phyloP scores from a whole-genome alignment of 768 basidiomycete genomes.

The Calocera cornea region DNA sequence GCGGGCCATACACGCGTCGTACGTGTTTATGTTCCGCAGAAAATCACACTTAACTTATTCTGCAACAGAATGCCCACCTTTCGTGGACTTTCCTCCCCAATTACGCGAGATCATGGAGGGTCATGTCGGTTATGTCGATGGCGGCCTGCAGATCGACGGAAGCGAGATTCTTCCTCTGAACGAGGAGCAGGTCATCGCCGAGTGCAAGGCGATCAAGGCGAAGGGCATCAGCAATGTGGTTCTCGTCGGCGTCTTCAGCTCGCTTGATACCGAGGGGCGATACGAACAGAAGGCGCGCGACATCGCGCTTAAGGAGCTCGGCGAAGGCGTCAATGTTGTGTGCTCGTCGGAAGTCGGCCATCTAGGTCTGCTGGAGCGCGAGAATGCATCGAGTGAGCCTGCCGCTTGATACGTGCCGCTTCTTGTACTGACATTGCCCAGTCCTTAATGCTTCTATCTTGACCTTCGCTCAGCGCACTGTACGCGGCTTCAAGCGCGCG shows the following conservation, averaged over 20 bases:
- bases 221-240: conserved; percentile 28
- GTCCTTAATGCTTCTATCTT: conserved; percentile 55
- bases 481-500: conserved; percentile 40
- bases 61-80: conserved; percentile 35
- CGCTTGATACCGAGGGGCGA: conserved; percentile 31
- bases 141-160: conserved; percentile 36
- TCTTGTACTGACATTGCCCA: too few species aligned
- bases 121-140: conserved; percentile 29
- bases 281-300: conserved; percentile 38
- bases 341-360: conserved; percentile 47
- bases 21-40: background rate
- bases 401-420: too few species aligned
- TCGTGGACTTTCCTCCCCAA: conserved; percentile 36
- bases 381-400: conserved; percentile 35
- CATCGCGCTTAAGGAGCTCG: conserved; percentile 31
- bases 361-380: conserved; percentile 47
- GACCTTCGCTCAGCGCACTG: conserved; percentile 42
- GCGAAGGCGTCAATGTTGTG: conserved; percentile 33
- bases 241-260: conserved; percentile 37
- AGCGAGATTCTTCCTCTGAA: conserved; percentile 33
- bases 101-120: conserved; percentile 24
- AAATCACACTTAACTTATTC: background rate
- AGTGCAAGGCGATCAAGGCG: conserved; percentile 30
- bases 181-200: conserved; percentile 33
- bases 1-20: conserved; percentile 42